Evolutionary conservation across 805 yeast species (phyloP).

Genomic region (Lachancea nothofagi): DNA sequence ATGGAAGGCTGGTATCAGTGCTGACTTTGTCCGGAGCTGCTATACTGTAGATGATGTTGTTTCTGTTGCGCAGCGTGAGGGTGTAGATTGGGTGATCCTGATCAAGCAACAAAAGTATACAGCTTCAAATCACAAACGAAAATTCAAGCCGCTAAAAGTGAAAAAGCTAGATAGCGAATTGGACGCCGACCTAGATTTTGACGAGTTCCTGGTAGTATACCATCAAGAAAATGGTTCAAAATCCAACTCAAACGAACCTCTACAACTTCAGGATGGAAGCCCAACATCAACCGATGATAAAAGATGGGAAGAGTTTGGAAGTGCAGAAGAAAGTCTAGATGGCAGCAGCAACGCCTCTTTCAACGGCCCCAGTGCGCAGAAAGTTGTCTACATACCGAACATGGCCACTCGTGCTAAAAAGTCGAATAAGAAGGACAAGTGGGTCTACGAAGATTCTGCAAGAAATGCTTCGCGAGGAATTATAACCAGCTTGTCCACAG

Average conservation of each 20-base stretch:
- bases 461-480: constrained; percentile 52
- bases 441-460: constrained; percentile 71
- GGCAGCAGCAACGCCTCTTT: constrained; percentile 21
- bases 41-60: constrained; percentile 58
- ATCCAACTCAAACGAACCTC: constrained; percentile 11
- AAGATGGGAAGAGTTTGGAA: constrained; percentile 28
- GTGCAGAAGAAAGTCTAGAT: constrained; percentile 27
- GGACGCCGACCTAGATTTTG: constrained; percentile 69
- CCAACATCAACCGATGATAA: constrained; percentile 20
- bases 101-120: constrained; percentile 58
- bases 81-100: constrained; percentile 70
- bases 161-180: constrained; percentile 52
- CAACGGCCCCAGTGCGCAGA: constrained; percentile 36
- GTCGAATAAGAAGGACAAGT: constrained; percentile 67
- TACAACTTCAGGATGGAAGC: constrained; percentile 18
- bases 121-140: constrained; percentile 36
- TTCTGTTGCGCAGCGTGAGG: constrained; percentile 58
- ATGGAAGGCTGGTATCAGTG: constrained; percentile 75
- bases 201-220: constrained; percentile 53
- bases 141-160: constrained; percentile 71
- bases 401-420: constrained; percentile 78
- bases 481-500: constrained; percentile 48
- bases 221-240: constrained; percentile 27
- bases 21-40: constrained; percentile 55
- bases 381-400: constrained; percentile 63